Evolutionary conservation across 495 filamentous ascomycete genomes (phyloP).

Genomic region (Pyronema omphalodes): DNA sequence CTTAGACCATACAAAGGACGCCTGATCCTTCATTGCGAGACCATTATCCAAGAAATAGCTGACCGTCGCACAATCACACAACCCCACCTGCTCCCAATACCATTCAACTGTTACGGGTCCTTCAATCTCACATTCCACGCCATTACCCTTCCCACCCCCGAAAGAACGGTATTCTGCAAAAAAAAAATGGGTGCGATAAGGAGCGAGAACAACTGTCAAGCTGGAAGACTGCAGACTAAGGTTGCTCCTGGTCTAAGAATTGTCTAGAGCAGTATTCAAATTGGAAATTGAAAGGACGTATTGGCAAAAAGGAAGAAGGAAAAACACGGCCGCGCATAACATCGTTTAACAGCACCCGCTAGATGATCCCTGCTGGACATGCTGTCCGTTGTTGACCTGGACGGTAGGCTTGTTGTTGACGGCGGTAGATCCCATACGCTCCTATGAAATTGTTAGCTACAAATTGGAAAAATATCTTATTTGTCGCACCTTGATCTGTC

Average conservation of each 20-base stretch:
- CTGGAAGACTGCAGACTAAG: constrained; percentile 1
- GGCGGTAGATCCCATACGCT: constrained; percentile 88
- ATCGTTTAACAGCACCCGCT: constrained; percentile 79
- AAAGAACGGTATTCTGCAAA: constrained; percentile 2
- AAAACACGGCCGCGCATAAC: constrained; percentile 1
- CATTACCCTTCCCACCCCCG: neutral
- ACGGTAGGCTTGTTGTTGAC: constrained; percentile 98
- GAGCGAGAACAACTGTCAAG: neutral
- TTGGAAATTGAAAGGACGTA: constrained; percentile 1
- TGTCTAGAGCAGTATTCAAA: constrained; percentile 4
- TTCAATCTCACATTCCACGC: neutral
- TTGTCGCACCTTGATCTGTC: constrained; percentile 61
- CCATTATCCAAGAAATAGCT: constrained; percentile 2
- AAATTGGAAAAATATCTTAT: neutral
- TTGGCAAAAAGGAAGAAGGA: constrained; percentile 1
- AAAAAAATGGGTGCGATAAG: neutral
- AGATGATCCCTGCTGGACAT: constrained; percentile 76
- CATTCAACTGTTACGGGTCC: neutral
- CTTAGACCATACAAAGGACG: constrained; percentile 16
- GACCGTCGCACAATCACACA: constrained; percentile 2
- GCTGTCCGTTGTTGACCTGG: constrained; percentile 81
- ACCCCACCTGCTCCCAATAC: neutral
- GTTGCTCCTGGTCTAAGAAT: neutral
- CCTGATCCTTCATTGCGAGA: constrained; percentile 6
- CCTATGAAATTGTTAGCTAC: constrained; percentile 27